Evolutionary conservation across 306 rosid genomes (phyloP), one percentile per base, ranked within the genome.

Genomic region (Fragaria ananassa): DNA sequence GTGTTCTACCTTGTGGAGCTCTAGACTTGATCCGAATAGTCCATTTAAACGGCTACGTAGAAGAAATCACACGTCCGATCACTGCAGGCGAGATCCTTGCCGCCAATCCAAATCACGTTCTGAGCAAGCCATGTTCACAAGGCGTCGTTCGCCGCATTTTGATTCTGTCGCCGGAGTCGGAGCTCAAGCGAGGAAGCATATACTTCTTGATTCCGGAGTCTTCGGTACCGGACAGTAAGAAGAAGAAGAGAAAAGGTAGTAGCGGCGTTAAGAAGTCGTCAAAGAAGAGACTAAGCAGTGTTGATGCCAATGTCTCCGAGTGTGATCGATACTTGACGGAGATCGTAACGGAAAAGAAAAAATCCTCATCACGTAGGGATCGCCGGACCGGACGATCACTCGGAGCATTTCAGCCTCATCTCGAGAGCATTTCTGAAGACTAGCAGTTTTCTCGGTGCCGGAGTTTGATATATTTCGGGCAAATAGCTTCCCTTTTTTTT

Each of bases 1-100:
- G 98, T 74, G 91, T 90, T 77, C 88, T 94, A 79, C 98, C 98
- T 0, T 94, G 93, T 56, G 98, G 98, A n/a, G 98, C 96, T 17
- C 81, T 94, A 46, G 98, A 94, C 54, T 82, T 94, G 84, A 94
- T 94, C 84, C 86, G 97, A 1, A 86, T 94, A 21, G 98, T 94
- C 46, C 98, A 94, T 83, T 85, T 94, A 82, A 92, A 90, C 31
- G 98, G 98, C 42, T 82, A 74, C 19, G 90, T 95, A 2, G 95
- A 95, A 66, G 97, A 90, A 80, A 82, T 89, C 60, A 81, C 96
- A 8, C 85, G 85, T 69, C 84, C 97, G 4, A 82, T 95, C 74
- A 84, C 84, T 2, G 98, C 97, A 9, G 95, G 88, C 10, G 96
- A 95, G 83, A 80, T 95, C 50, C 93, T 95, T 14, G 35, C 77